Percentiles rank a stretch among this genome's conserved stretches.
Evolutionary conservation across 108 stramenopile species (phyloP).

Genomic region (Pseudonitzschia pungens): DNA sequence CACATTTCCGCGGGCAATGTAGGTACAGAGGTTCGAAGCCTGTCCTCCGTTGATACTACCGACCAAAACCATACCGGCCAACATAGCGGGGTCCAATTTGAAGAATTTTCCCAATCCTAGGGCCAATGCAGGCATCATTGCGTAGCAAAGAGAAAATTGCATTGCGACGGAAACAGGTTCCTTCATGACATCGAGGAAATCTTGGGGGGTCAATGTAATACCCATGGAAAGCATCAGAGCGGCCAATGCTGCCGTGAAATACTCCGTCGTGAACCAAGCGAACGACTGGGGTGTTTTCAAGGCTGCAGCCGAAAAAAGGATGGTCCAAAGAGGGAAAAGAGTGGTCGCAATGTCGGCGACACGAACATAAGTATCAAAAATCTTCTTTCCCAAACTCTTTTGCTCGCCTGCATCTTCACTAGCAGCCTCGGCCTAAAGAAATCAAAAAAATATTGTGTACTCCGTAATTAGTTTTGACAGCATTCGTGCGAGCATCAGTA

Average conservation of each 20-base stretch:
- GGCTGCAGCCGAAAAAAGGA: constrained; percentile 83
- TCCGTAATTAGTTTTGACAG: not conserved
- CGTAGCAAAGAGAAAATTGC: constrained; percentile 95
- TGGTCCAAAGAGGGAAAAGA: constrained; percentile 94
- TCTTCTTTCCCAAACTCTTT: constrained; percentile 46
- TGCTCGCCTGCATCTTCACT: constrained; percentile 5
- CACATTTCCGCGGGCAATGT: constrained; percentile 96
- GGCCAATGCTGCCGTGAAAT: constrained; percentile 91
- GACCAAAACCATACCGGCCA: constrained; percentile 96
- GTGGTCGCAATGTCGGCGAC: constrained; percentile 84
- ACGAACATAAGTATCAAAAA: constrained; percentile 85
- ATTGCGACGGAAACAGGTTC: constrained; percentile 87
- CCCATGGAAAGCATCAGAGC: constrained; percentile 98
- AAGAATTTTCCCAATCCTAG: constrained; percentile 80
- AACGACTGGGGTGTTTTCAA: constrained; percentile 85
- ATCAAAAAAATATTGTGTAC: not conserved
- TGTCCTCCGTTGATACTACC: constrained; percentile 97
- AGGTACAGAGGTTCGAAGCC: constrained; percentile 96
- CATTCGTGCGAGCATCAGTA: not conserved
- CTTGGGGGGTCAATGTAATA: constrained; percentile 93
- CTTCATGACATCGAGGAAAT: constrained; percentile 88
- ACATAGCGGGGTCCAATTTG: constrained; percentile 77
- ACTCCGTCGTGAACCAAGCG: constrained; percentile 97
- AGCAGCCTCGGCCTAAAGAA: not conserved
- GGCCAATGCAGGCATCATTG: constrained; percentile 92